phyloP scores from a whole-genome alignment of 1,284 basidiomycete species.

The Ceratobasidium sp. region DNA sequence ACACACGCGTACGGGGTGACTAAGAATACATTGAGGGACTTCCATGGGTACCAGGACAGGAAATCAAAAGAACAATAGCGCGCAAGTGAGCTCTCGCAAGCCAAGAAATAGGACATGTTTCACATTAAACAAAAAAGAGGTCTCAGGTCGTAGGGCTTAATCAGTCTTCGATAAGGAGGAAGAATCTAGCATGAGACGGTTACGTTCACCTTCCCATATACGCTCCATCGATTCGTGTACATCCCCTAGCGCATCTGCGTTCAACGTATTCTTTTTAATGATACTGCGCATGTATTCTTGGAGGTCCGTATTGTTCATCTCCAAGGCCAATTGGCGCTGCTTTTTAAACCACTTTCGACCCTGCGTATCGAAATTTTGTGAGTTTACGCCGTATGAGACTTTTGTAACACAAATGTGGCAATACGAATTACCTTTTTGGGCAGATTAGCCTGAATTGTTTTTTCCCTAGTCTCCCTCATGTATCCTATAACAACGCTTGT shows the following conservation, averaged over 20 bases:
- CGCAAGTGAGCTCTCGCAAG: no score
- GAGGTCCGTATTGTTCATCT: neutral
- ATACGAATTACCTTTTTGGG: neutral
- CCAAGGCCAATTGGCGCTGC: no score
- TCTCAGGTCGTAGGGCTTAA: no score
- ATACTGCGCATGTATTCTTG: slow-evolving; percentile 7
- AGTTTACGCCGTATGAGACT: neutral
- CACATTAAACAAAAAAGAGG: no score
- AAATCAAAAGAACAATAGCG: no score
- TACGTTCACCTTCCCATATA: neutral
- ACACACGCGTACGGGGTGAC: no score
- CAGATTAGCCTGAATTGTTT: neutral
- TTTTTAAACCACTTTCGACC: neutral
- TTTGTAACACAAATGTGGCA: neutral
- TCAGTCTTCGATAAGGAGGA: no score
- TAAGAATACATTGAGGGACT: no score
- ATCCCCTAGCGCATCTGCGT: neutral
- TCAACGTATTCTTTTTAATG: neutral
- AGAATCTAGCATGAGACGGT: no score
- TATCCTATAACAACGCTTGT: neutral
- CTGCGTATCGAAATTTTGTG: neutral
- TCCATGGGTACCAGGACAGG: no score
- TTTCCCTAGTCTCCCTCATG: neutral
- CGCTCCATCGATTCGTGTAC: neutral
- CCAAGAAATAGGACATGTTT: no score